Percentiles rank a stretch among this genome's conserved stretches.
These are phyloP conservation scores for Cryptococcus hybrid DNA, from an alignment of 1,284 basidiomycete species.

Conservation along the genomic window DNA sequence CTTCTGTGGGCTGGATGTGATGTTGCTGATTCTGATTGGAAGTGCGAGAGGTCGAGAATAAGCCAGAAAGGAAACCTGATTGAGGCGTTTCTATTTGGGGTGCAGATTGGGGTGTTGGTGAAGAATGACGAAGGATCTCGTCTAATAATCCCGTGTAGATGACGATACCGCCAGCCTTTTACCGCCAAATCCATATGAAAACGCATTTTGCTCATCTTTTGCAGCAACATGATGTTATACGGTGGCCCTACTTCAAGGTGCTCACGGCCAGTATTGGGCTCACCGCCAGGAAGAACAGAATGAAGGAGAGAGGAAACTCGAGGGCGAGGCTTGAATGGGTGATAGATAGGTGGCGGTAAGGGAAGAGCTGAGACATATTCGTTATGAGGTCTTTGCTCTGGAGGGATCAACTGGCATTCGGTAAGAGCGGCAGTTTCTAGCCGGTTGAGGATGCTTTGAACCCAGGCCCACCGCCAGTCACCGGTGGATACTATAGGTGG, in stretches of 20 bases:
- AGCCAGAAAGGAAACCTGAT: constrained; percentile 13
- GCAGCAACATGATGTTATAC: constrained; percentile 78
- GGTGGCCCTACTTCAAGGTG: constrained; percentile 66
- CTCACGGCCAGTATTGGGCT: constrained; percentile 28
- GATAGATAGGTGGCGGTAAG: constrained; percentile 36
- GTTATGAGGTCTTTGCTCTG: constrained; percentile 1
- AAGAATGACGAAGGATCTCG: constrained; percentile 61
- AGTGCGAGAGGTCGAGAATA: constrained; percentile 17
- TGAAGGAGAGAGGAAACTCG: constrained; percentile 44
- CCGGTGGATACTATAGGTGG: constrained; percentile 61
- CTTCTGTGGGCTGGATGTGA: constrained; percentile 60
- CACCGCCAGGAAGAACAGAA: constrained; percentile 37
- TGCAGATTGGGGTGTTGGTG: constrained; percentile 13
- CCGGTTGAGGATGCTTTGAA: constrained; percentile 66
- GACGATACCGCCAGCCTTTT: constrained; percentile 85
- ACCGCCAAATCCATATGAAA: constrained; percentile 87
- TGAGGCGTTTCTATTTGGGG: constrained; percentile 16
- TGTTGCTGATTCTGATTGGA: no score
- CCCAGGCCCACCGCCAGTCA: constrained; percentile 86
- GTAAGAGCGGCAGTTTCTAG: constrained; percentile 63
- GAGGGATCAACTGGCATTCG: constrained; percentile 9
- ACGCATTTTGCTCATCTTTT: constrained; percentile 78
- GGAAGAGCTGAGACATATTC: constrained; percentile 2
- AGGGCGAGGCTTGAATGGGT: constrained; percentile 46
- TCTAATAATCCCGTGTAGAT: constrained; percentile 85